Base-by-base conservation (phyloP, 768 basidiomycete genomes). In the Boletus rufocinnamomeus region DNA sequence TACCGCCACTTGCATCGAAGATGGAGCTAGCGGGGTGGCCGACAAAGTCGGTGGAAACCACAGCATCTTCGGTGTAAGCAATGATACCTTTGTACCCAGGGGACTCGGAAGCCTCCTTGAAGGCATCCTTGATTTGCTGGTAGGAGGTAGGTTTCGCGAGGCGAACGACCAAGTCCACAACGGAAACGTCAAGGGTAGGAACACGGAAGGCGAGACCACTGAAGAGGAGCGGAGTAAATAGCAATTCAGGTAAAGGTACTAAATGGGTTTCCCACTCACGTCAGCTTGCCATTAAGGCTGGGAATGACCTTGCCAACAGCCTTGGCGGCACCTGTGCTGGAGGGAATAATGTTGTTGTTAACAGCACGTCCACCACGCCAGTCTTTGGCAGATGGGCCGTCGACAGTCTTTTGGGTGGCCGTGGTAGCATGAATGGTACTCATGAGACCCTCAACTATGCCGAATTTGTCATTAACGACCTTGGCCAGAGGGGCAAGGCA, bases 401-500 rank as follows among this genome's bases (percentile, higher is more conserved):
- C 95, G 69, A 94, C 92, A 60, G 92, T 93, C 84, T 93, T 93
- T 76, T 94, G 91, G 58, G 95, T 96, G 52, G 95, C 95, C 50
- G 95, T 97, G 66, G 95, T 95, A 44, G 95, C 88, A 75, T 98
- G 95, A 68, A 99, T 91, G 68, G 96, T 98, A 79, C 91, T 95
- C 97, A 98, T 98, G 75, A 99, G 83, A 72, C 91, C 96, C 80
- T 99, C 96, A 60, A 91, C 82, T 69, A 99, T 95, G 68, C 90
- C 92, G 71, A 92, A 98, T 62, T 93, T 94, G 86, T 98, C 97
- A 78, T 99, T 69, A 81, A 99, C 82, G 76, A 98, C 89, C 83
- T 99, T 99, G 75, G 95, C 96, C 61, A 99, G 86, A 62, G 96
- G 94, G n/a, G 96, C 96, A 59, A 99, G 85, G 79, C 96, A 99